Percentiles rank a stretch among this genome's conserved stretches.
phyloP scores from a whole-genome alignment of 352 stramenopile species.

The Phytopythium kandeliae region DNA sequence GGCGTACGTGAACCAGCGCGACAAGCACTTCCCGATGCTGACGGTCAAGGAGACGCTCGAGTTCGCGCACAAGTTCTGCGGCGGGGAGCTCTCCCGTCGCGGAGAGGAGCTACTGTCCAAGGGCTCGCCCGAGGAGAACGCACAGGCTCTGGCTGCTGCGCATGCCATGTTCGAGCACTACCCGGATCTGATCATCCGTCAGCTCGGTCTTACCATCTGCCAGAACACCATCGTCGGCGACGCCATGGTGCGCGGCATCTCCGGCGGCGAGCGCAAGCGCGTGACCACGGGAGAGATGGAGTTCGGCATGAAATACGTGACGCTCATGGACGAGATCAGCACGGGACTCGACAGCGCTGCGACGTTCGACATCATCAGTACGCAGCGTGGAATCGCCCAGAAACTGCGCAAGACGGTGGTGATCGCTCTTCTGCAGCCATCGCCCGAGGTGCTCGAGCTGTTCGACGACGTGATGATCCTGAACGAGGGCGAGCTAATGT shows the following conservation, averaged over 20 bases:
- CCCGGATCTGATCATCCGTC: slow-evolving; percentile 39
- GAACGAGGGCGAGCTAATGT: slow-evolving; percentile 26
- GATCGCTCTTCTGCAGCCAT: slow-evolving; percentile 69
- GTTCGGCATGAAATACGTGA: slow-evolving; percentile 48
- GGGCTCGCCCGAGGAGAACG: slow-evolving; percentile 36
- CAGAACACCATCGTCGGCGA: slow-evolving; percentile 63
- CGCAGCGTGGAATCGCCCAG: slow-evolving; percentile 28
- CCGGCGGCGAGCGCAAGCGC: slow-evolving; percentile 48
- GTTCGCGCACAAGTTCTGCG: slow-evolving; percentile 50
- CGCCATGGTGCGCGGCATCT: slow-evolving; percentile 40
- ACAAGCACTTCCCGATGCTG: slow-evolving; percentile 31
- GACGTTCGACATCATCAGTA: slow-evolving; percentile 82
- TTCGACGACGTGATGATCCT: slow-evolving; percentile 12
- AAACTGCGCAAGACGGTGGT: slow-evolving; percentile 30
- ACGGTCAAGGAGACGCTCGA: slow-evolving; percentile 57
- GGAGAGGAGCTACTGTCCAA: slow-evolving; percentile 24
- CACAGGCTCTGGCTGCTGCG: slow-evolving; percentile 18
- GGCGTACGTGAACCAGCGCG: slow-evolving; percentile 40
- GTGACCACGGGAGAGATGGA: slow-evolving; percentile 35
- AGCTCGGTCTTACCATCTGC: slow-evolving; percentile 47
- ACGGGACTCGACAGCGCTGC: slow-evolving; percentile 88
- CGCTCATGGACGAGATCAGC: slow-evolving; percentile 88
- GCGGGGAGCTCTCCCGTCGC: slow-evolving; percentile 25
- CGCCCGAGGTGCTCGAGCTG: slow-evolving; percentile 17
- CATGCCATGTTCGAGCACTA: slow-evolving; percentile 34